Evolutionary conservation across 139 green algal genomes (phyloP).

Genomic region (Gonium pectorale): DNA sequence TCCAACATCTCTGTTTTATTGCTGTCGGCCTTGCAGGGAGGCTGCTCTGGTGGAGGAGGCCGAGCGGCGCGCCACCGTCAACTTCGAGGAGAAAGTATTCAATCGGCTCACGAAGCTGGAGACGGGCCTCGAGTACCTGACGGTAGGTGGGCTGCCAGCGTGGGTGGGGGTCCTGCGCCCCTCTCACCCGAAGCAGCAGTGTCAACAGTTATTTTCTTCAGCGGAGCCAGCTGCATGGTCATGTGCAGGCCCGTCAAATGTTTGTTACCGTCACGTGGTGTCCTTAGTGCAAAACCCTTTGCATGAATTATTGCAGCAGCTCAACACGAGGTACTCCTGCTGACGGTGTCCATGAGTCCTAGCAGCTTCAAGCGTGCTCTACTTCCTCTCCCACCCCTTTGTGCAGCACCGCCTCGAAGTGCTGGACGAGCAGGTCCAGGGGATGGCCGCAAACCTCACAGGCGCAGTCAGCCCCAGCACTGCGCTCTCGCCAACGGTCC

Average conservation of each 20-base stretch:
- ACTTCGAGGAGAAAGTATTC: background rate
- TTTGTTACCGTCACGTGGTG: no score
- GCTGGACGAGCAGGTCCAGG: constrained; percentile 23
- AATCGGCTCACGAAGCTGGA: constrained; percentile 19
- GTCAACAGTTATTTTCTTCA: no score
- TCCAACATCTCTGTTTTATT: no score
- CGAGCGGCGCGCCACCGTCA: background rate
- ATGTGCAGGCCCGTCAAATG: no score
- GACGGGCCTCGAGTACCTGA: constrained; percentile 24
- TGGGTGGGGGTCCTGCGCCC: background rate
- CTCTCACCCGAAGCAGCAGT: background rate
- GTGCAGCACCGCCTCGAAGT: constrained; percentile 42
- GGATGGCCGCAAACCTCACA: background rate
- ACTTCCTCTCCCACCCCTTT: no score
- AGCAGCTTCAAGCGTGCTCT: no score
- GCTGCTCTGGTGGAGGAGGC: constrained; percentile 38
- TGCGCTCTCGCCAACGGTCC: background rate
- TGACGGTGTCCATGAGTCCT: no score
- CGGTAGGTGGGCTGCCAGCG: background rate
- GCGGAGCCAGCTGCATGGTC: no score
- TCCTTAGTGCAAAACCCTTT: no score
- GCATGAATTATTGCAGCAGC: no score
- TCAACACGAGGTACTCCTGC: no score
- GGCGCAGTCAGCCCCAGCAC: background rate
- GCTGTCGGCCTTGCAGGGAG: no score